Evolutionary conservation across 2,329 filamentous ascomycete genomes (phyloP), one percentile per base, ranked within the genome.

Genomic region (Biscogniauxia sp.): DNA sequence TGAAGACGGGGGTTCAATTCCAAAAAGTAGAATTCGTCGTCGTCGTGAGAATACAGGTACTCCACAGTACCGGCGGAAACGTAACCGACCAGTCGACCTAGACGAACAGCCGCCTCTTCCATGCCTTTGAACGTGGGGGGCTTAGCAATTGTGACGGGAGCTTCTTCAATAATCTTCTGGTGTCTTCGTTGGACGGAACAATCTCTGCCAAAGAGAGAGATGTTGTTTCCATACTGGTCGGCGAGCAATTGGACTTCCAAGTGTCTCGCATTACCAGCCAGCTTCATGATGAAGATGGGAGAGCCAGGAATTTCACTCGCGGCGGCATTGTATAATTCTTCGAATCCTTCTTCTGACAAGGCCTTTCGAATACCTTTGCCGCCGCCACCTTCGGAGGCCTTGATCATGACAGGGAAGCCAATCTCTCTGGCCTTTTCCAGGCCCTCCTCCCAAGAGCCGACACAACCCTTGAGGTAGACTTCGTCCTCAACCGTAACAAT

Each of bases 241-340:
- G 95, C 96, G 57, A 99, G 84, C 67, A 99, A 83, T 80, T 99
- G 95, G 61, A 99, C 96, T 79, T 99, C 95, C 80, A 99, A 82
- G 84, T 99, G 95, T 69, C 95, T 85, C 50, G 95, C 95, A 75
- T 96, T 97, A 69, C 94, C 95, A 55, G 95, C 95, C 65, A 99
- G 83, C 87, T 99, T 97, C 95, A 99, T 99, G 81, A 99, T 96
- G 85, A 99, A 99, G 79, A 99, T 99, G 69, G 96, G 95, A 28
- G 95, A 99, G 54, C 96, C 96, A 11, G 95, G 96, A 68, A 99
- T 98, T 78, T 99, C 96, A 77, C 90, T 96, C 5, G 95, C 93
- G 20, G 96, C 95, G 53, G 94, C 95, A 78, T 96, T 95, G 84
- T 98, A 99, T 53, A 98, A 83, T 69, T 84, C 82, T 74, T 90